phyloP scores from a whole-genome alignment of 2,329 filamentous ascomycete genomes.

The Colletotrichum plurivorum region DNA sequence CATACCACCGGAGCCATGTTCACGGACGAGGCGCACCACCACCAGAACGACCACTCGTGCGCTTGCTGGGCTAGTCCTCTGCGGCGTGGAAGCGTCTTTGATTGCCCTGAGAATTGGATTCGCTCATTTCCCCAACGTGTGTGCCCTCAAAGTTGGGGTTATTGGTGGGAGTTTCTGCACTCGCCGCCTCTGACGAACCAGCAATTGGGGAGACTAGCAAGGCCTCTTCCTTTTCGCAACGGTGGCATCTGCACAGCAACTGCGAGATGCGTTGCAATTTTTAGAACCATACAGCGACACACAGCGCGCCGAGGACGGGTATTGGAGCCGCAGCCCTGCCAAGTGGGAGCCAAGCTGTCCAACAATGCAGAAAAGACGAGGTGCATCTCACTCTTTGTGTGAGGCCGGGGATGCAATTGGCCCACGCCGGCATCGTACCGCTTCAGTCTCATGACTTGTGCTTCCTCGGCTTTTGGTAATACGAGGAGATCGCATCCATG shows the following conservation, averaged over 20 bases:
- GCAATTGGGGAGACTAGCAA: slow-evolving; percentile 1
- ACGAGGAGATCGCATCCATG: slow-evolving; percentile 22
- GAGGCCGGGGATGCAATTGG: slow-evolving; percentile 27
- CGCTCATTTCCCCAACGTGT: slow-evolving; percentile 5
- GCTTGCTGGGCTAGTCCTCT: not conserved
- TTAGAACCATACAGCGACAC: slow-evolving; percentile 27
- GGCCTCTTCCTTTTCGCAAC: not conserved
- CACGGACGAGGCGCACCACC: slow-evolving; percentile 10
- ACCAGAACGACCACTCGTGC: slow-evolving; percentile 1
- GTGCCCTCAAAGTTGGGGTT: slow-evolving; percentile 3
- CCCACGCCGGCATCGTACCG: slow-evolving; percentile 19
- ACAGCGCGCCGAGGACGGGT: not conserved
- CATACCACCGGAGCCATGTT: slow-evolving; percentile 3
- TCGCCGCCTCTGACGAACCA: slow-evolving; percentile 26
- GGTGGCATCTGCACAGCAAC: slow-evolving; percentile 26
- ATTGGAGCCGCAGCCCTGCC: slow-evolving; percentile 39
- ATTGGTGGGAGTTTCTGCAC: slow-evolving; percentile 29
- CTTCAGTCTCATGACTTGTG: slow-evolving; percentile 32
- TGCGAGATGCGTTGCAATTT: slow-evolving; percentile 36
- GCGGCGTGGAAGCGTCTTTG: slow-evolving; percentile 8
- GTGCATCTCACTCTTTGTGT: slow-evolving; percentile 34
- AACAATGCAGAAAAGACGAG: slow-evolving; percentile 37
- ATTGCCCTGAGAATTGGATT: slow-evolving; percentile 11
- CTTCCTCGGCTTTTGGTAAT: slow-evolving; percentile 21
- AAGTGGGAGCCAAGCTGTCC: slow-evolving; percentile 29